These are phyloP conservation scores for Alisma plantagoaquatica DNA, from an alignment of 106 monocot genomes.

Conservation along the genomic window DNA sequence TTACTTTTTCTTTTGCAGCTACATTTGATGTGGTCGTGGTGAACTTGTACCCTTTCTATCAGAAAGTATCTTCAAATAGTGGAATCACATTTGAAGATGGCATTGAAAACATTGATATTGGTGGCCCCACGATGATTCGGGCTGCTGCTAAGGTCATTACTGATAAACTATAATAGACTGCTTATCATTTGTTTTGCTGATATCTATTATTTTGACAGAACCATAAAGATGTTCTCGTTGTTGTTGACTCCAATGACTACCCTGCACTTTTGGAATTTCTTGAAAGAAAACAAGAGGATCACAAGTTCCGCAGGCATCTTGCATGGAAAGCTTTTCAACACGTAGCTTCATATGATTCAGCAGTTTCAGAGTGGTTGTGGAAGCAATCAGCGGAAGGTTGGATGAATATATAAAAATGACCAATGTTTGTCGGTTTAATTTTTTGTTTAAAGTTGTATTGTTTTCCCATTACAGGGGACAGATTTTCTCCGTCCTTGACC, in stretches of 20 bases:
- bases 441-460: slow-evolving; percentile 6
- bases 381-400: slow-evolving; percentile 67
- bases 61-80: slow-evolving; percentile 57
- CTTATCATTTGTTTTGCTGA: no score
- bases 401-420: neutral
- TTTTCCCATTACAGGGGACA: slow-evolving; percentile 23
- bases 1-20: slow-evolving; percentile 25
- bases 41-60: slow-evolving; percentile 88
- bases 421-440: neutral
- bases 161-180: no score
- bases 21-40: slow-evolving; percentile 94
- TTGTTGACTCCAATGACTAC: slow-evolving; percentile 87
- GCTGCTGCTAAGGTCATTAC: slow-evolving; percentile 84
- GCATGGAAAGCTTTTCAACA: slow-evolving; percentile 98
- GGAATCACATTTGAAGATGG: slow-evolving; percentile 88
- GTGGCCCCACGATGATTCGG: slow-evolving; percentile 85
- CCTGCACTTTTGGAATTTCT: slow-evolving; percentile 69
- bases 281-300: slow-evolving; percentile 54
- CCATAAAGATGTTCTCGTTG: slow-evolving; percentile 89
- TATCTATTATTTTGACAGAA: slow-evolving; percentile 79
- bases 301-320: slow-evolving; percentile 49
- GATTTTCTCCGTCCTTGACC: slow-evolving; percentile 71
- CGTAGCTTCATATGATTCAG: slow-evolving; percentile 91
- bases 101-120: slow-evolving; percentile 92
- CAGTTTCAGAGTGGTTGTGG: slow-evolving; percentile 97